These are phyloP conservation scores for Meyerozyma athensensis DNA, from an alignment of 1,139 yeast genomes.

Conservation along the genomic window DNA sequence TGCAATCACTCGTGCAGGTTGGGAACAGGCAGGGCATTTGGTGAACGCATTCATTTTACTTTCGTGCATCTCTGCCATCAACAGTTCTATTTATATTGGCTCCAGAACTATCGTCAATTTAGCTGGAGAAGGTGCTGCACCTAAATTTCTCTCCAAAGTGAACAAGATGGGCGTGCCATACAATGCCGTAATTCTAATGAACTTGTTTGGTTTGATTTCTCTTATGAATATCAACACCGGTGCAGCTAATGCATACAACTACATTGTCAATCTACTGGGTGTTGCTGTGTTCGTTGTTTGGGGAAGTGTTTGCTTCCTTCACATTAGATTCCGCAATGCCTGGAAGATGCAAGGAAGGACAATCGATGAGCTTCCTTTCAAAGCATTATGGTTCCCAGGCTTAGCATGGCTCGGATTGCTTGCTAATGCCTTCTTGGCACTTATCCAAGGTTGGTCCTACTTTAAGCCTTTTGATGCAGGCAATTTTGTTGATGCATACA, in stretches of 20 bases:
- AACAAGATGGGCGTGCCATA: conserved; percentile 48
- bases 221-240: conserved; percentile 49
- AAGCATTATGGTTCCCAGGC: conserved; percentile 50
- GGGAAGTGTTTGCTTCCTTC: conserved; percentile 39
- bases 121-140: conserved; percentile 49
- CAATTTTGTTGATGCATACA: conserved; percentile 61
- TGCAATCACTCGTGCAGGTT: conserved; percentile 43
- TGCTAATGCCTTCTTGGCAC: conserved; percentile 49
- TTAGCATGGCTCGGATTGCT: conserved; percentile 47
- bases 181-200: conserved; percentile 44
- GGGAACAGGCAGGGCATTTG: conserved; percentile 46
- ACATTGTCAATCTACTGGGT: conserved; percentile 52
- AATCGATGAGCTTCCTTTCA: conserved; percentile 48
- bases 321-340: conserved; percentile 48
- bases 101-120: conserved; percentile 48
- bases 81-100: conserved; percentile 49
- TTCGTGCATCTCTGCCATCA: conserved; percentile 51
- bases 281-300: conserved; percentile 56
- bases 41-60: conserved; percentile 48
- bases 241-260: conserved; percentile 48
- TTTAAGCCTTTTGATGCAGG: conserved; percentile 59
- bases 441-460: conserved; percentile 67
- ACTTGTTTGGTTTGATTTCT: conserved; percentile 46
- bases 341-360: conserved; percentile 45
- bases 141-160: conserved; percentile 37